Evolutionary conservation across 805 yeast species (phyloP).

Genomic region (Blastobotrys chiropterorum): DNA sequence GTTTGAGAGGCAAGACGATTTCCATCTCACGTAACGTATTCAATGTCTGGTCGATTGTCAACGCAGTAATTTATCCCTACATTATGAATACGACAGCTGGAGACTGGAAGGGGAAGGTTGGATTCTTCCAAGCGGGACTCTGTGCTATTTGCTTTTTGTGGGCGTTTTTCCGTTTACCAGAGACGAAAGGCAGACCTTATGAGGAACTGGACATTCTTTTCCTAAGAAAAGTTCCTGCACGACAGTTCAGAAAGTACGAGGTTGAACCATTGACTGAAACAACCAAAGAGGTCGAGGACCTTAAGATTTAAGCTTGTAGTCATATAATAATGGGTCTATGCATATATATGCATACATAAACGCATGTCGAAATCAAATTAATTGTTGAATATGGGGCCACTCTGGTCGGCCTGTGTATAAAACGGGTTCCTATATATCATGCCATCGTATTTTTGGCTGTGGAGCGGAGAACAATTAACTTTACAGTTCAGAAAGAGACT

Average conservation of each 20-base stretch:
- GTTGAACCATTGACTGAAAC: not conserved
- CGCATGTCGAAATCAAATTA: too few species aligned
- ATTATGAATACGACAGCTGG: conserved; percentile 40
- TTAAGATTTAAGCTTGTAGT: too few species aligned
- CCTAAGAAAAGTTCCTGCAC: conserved; percentile 23
- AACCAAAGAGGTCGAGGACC: not conserved
- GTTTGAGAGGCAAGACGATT: conserved; percentile 38
- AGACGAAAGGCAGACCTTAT: conserved; percentile 47
- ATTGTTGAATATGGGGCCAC: too few species aligned
- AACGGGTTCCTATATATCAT: too few species aligned
- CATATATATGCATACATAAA: too few species aligned
- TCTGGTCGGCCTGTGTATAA: too few species aligned
- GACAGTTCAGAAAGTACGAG: conserved; percentile 19
- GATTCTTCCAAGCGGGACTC: conserved; percentile 39
- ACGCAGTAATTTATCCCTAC: conserved; percentile 32
- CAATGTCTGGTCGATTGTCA: conserved; percentile 27
- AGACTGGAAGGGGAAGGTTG: conserved; percentile 44
- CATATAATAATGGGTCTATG: too few species aligned
- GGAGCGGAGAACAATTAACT: too few species aligned
- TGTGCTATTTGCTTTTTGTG: conserved; percentile 31
- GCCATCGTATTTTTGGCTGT: too few species aligned
- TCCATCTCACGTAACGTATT: conserved; percentile 34
- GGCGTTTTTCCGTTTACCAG: conserved; percentile 48
- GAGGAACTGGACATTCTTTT: conserved; percentile 51
- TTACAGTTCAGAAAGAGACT: too few species aligned